These are phyloP conservation scores for Waltergamsia citrina DNA, from an alignment of 2,329 filamentous ascomycete species.

Conservation along the genomic window DNA sequence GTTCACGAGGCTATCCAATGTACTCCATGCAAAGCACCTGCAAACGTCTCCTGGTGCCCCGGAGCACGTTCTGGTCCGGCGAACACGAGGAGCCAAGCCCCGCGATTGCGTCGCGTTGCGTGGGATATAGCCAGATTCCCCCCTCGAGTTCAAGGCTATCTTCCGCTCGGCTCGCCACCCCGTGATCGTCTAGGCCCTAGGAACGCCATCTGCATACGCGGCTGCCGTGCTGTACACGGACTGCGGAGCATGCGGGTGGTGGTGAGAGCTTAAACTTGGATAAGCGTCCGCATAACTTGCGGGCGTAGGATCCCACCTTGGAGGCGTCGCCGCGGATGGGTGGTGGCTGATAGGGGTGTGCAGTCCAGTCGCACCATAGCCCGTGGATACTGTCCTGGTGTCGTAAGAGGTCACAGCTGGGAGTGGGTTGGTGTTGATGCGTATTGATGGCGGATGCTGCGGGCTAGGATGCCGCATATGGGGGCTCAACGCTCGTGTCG, in stretches of 20 bases:
- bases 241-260: slow-evolving; percentile 15
- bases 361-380: slow-evolving; percentile 29
- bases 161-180: neutral
- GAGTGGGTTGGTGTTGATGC: slow-evolving; percentile 25
- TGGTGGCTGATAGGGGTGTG: slow-evolving; percentile 29
- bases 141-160: too few species aligned
- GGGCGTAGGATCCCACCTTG: slow-evolving; percentile 30
- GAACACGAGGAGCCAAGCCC: neutral
- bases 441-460: slow-evolving; percentile 22
- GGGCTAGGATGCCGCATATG: slow-evolving; percentile 23
- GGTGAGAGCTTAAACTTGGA: slow-evolving; percentile 26
- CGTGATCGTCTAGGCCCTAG: slow-evolving; percentile 25
- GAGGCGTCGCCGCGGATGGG: slow-evolving; percentile 19
- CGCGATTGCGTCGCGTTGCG: too few species aligned
- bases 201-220: slow-evolving; percentile 28
- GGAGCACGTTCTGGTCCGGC: too few species aligned
- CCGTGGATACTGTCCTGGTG: slow-evolving; percentile 17
- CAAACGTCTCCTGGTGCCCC: neutral
- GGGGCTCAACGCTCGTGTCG: slow-evolving; percentile 32
- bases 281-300: slow-evolving; percentile 28
- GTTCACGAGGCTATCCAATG: slow-evolving; percentile 22
- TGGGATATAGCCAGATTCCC: too few species aligned
- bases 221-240: slow-evolving; percentile 28
- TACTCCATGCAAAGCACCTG: slow-evolving; percentile 5
- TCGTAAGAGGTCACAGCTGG: slow-evolving; percentile 31